Conservation (phyloP, 306 rosid species). For the Biancaea sappan region DNA sequence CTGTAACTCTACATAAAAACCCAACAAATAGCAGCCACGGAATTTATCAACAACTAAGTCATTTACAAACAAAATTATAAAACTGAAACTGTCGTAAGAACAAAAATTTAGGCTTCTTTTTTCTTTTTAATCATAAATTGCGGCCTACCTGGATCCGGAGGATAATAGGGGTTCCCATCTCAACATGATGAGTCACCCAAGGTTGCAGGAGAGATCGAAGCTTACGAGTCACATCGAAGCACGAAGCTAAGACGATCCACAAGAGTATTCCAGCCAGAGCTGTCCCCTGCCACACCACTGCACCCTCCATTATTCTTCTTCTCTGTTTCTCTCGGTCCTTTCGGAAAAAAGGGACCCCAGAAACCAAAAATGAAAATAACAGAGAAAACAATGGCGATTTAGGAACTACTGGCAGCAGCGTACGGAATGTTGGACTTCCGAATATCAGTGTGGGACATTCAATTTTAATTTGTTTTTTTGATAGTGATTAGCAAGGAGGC, state of each 20-base stretch:
- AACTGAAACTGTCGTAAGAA: background rate
- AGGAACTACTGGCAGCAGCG: conserved; percentile 1
- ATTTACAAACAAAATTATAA: background rate
- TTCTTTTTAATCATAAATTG: background rate
- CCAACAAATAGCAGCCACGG: conserved; percentile 9
- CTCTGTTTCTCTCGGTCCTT: conserved; percentile 12
- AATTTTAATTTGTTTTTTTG: background rate
- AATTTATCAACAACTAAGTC: background rate
- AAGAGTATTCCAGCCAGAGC: conserved; percentile 46
- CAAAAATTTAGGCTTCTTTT: background rate
- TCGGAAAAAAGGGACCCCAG: conserved; percentile 21
- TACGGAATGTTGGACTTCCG: background rate
- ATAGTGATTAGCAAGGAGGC: background rate
- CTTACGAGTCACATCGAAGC: conserved; percentile 56
- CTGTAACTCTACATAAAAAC: conserved; percentile 50
- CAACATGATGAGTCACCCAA: conserved; percentile 55
- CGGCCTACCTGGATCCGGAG: conserved; percentile 63
- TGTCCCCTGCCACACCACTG: conserved; percentile 50
- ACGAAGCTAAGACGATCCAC: conserved; percentile 54
- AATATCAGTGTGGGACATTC: background rate
- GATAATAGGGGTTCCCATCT: conserved; percentile 44
- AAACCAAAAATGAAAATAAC: conserved; percentile 7
- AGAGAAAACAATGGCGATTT: conserved; percentile 13
- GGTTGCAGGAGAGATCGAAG: conserved; percentile 65
- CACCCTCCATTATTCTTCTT: conserved; percentile 45